These are phyloP conservation scores for Aspergillus texensis DNA, from an alignment of 2,329 filamentous ascomycete species.

Conservation along the genomic window DNA sequence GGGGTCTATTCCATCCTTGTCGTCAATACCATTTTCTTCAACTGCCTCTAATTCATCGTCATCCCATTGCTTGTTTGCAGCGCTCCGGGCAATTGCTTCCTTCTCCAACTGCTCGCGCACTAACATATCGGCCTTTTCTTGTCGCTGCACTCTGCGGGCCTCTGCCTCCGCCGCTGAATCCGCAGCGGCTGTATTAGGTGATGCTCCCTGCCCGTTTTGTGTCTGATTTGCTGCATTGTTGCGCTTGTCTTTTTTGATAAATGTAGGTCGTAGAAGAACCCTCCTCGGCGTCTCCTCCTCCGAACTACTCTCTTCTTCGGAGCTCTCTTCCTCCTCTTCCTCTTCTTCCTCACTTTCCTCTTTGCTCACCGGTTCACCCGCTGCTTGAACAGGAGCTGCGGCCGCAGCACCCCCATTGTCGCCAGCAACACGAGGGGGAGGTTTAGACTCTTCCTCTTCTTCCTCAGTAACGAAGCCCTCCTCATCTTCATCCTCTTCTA, in stretches of 20 bases:
- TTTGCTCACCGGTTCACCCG: conserved; percentile 33
- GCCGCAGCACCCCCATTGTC: conserved; percentile 18
- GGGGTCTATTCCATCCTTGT: conserved; percentile 82
- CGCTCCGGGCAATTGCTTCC: conserved; percentile 72
- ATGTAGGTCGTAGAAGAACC: conserved; percentile 65
- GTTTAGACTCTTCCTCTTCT: conserved; percentile 40
- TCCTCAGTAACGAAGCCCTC: conserved; percentile 65
- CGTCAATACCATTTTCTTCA: conserved; percentile 77
- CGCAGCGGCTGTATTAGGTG: conserved; percentile 18
- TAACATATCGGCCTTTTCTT: conserved; percentile 73
- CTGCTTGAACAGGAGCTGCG: conserved; percentile 12
- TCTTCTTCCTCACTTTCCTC: conserved; percentile 51
- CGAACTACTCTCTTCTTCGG: conserved; percentile 57
- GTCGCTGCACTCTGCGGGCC: conserved; percentile 54
- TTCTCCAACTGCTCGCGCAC: conserved; percentile 88
- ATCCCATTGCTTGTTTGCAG: conserved; percentile 85
- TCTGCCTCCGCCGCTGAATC: conserved; percentile 48
- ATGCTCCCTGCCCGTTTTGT: conserved; percentile 21
- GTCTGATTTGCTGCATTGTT: conserved; percentile 39
- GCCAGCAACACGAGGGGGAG: conserved; percentile 18
- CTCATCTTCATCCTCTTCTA: conserved; percentile 50
- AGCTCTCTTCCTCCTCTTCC: conserved; percentile 49
- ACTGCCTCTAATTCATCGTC: conserved; percentile 65
- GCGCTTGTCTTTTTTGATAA: conserved; percentile 66
- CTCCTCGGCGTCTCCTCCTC: conserved; percentile 61